These are phyloP conservation scores for Solanum habrochaites DNA, from an alignment of 257 asterid genomes.

Conservation along the genomic window DNA sequence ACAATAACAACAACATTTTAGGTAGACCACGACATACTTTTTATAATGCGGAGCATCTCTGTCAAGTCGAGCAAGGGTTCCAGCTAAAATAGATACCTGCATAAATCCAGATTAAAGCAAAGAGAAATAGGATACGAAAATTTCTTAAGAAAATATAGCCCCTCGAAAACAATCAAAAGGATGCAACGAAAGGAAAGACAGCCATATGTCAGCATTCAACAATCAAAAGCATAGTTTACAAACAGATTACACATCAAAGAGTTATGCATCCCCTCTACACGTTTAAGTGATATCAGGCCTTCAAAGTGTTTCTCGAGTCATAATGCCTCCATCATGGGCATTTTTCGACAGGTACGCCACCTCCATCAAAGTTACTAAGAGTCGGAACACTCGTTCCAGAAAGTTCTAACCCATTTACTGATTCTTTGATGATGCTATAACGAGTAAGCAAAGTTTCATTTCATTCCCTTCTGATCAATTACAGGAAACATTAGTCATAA, in stretches of 20 bases:
- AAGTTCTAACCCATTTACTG: neutral
- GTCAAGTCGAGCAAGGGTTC: slow-evolving; percentile 97
- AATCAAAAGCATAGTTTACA: neutral
- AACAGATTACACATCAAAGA: neutral
- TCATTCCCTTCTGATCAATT: neutral
- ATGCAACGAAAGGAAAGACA: neutral
- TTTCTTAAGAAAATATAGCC: neutral
- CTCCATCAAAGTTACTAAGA: neutral
- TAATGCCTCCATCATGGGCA: neutral
- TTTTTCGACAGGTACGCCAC: neutral
- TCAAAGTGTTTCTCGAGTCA: neutral
- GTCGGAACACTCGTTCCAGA: neutral
- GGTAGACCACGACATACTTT: slow-evolving; percentile 41
- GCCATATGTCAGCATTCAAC: neutral
- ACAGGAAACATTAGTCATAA: neutral
- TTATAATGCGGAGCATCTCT: slow-evolving; percentile 96
- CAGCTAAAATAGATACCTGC: slow-evolving; percentile 98
- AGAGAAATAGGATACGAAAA: neutral
- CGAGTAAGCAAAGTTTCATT: neutral
- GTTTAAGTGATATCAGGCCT: neutral
- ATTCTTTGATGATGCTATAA: neutral
- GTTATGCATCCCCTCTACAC: neutral
- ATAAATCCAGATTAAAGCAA: neutral
- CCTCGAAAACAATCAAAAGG: neutral
- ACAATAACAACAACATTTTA: neutral